Evolutionary conservation across 2,329 filamentous ascomycete genomes (phyloP), one percentile per base, ranked within the genome.

Genomic region (Helminthosporium solani): DNA sequence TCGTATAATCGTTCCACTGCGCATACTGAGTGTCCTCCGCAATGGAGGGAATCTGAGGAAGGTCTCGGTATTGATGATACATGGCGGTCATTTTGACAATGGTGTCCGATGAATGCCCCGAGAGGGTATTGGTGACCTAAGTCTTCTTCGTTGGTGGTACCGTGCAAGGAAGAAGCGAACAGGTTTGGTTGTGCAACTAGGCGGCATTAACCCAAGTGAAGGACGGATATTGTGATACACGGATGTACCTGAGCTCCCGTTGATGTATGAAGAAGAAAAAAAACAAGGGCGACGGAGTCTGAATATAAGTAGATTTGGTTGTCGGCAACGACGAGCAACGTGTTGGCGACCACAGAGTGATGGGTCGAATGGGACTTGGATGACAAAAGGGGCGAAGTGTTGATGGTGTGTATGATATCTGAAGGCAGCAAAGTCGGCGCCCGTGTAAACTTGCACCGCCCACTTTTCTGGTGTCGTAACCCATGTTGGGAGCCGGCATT

Each of bases 351-450:
- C 25, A 50, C 43, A 23, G 47, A 31, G 45, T 42, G 25, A 45
- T 34, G 46, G 40, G 49, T 44, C 28, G 33, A 42, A 48, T 31
- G 19, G 30, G 40, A 46, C 50, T 43, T 39, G 35, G 40, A 54
- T 47, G 46, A 56, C 42, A 49, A 58, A 56, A 50, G 58, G 50
- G 62, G 65, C 61, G 58, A 60, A 58, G 64, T 57, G 60, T 52
- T 25, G 42, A 47, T 36, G 33, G 39, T 27, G 33, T 39, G 44
- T 52, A 47, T 30, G 35, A 30, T 27, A 46, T 30, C 40, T 36
- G 41, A 50, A 66, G 58, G 64, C 56, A 66, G 45, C 53, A 56
- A 47, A 54, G 37, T 44, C 51, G 34, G 28, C 52, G 49, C 40
- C 47, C 50, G 52, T 44, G 46, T 50, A 38, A 42, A 42, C 25